Evolutionary conservation across 176 grass and related monocot genomes (phyloP), one percentile per base, ranked within the genome.

Genomic region (Alloteropsis semialata): DNA sequence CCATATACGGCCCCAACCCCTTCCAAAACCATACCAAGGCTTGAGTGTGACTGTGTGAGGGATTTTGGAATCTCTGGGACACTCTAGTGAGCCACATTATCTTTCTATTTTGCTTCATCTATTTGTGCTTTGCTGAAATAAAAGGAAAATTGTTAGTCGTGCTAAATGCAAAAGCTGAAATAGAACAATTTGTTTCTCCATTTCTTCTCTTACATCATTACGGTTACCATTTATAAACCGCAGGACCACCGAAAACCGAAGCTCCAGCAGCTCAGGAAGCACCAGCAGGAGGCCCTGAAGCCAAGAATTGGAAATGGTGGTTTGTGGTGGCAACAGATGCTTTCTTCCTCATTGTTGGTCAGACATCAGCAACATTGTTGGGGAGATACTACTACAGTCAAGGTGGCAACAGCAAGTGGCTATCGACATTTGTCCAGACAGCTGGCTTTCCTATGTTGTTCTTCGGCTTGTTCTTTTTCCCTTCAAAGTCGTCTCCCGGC

Each of bases 341-440:
- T 11, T 74, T 94, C 27, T 84, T 92, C 82, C 70, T 97, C 66
- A 83, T 91, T 3, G 77, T 37, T 3, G 92, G 95, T 36, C 86
- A 97, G 75, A 90, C 88, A 25, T 50, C 86, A 3, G 95, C 92
- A 1, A 86, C 86, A 13, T 61, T 97, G 8, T 84, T 94, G 5
- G 92, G 86, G 34, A 90, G 95, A 55, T 94, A 92, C 69, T 97
- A 97, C 90, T 97, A 94, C 74, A 53, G 80, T 37, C 88, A 97
- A 89, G 95, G 95, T 14, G 95, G 95, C 37, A 81, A 75, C 29
- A 92, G 92, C 77, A 91, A 82, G 76, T 97, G 95, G 92, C 61
- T 97, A 46, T 49, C 89, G 28, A 84, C 95, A 22, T 70, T 94
- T 21, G 82, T 93, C 36, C 90, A 89, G 43, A 90, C 90, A 1